These are phyloP conservation scores for Termitomyces sp. DNA, from an alignment of 1,284 basidiomycete genomes.

Conservation along the genomic window DNA sequence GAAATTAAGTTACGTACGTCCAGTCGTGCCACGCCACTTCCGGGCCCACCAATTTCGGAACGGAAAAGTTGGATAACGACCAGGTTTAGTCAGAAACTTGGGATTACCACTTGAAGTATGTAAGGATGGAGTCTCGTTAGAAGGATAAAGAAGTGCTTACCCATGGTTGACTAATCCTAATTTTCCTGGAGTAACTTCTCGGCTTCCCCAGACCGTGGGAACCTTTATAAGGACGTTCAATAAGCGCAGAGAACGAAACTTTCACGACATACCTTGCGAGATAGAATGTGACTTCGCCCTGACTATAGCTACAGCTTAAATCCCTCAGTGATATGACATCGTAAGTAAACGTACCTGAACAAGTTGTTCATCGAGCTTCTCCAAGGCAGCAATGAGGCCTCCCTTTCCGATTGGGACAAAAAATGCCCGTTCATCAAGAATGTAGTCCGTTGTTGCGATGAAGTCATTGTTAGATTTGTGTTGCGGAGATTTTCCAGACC, in stretches of 20 bases:
- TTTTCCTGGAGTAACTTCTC: conserved; percentile 60
- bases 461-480: conserved; percentile 24
- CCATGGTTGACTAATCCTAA: conserved; percentile 71
- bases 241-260: background rate
- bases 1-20: conserved; percentile 40
- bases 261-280: conserved; percentile 36
- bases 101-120: conserved; percentile 51
- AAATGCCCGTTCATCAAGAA: conserved; percentile 51
- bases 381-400: conserved; percentile 58
- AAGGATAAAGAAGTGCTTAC: conserved; percentile 16
- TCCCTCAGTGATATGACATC: background rate
- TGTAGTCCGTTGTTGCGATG: conserved; percentile 34
- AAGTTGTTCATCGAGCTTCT: conserved; percentile 61
- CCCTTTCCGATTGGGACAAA: conserved; percentile 62
- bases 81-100: conserved; percentile 64
- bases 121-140: background rate
- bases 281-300: conserved; percentile 43
- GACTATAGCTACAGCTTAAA: conserved; percentile 34
- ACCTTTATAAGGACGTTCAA: conserved; percentile 27
- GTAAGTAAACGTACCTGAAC: conserved; percentile 34
- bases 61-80: conserved; percentile 71
- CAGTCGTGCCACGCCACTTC: conserved; percentile 59
- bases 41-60: conserved; percentile 80
- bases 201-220: conserved; percentile 65
- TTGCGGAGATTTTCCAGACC: conserved; percentile 18